phyloP scores from a whole-genome alignment of 495 filamentous ascomycete genomes.

The Neurospora tetrasperma region DNA sequence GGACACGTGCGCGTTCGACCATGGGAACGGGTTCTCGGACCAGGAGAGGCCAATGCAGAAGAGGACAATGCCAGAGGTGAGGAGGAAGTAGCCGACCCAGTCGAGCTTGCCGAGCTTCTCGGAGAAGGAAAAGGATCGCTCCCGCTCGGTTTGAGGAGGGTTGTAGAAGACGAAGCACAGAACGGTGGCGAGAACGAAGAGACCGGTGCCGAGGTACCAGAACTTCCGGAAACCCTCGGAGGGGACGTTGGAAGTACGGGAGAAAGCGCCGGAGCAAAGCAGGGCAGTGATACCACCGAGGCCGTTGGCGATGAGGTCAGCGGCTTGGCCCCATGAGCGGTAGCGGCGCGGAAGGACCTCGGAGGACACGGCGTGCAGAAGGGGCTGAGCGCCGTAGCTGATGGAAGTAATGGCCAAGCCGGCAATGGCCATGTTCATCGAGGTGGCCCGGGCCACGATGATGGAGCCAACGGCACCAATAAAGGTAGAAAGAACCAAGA shows the following conservation, averaged over 20 bases:
- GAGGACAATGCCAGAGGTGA: slow-evolving; percentile 18
- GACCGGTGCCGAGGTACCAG: slow-evolving; percentile 20
- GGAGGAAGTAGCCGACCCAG: slow-evolving; percentile 24
- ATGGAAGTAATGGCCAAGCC: slow-evolving; percentile 16
- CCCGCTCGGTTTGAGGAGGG: slow-evolving; percentile 11
- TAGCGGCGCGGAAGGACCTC: slow-evolving; percentile 25
- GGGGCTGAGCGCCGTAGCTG: slow-evolving; percentile 19
- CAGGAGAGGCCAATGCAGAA: slow-evolving; percentile 27
- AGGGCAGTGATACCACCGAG: slow-evolving; percentile 16
- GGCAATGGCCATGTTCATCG: slow-evolving; percentile 22
- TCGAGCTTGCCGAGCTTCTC: slow-evolving; percentile 24
- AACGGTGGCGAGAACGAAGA: slow-evolving; percentile 13
- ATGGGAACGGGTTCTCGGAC: slow-evolving; percentile 24
- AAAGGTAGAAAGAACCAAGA: slow-evolving; percentile 16
- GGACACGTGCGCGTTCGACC: slow-evolving; percentile 20
- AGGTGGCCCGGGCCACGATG: slow-evolving; percentile 16
- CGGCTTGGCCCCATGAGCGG: slow-evolving; percentile 22
- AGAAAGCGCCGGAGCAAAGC: slow-evolving; percentile 18
- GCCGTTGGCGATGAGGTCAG: slow-evolving; percentile 14
- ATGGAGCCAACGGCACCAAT: slow-evolving; percentile 19
- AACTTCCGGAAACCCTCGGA: slow-evolving; percentile 21
- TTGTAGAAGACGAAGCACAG: slow-evolving; percentile 18
- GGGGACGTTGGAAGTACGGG: slow-evolving; percentile 13
- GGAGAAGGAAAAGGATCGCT: slow-evolving; percentile 9
- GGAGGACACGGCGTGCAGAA: slow-evolving; percentile 21